Base-by-base conservation (phyloP, 257 asterid species). In the Orobanche coerulescens region DNA sequence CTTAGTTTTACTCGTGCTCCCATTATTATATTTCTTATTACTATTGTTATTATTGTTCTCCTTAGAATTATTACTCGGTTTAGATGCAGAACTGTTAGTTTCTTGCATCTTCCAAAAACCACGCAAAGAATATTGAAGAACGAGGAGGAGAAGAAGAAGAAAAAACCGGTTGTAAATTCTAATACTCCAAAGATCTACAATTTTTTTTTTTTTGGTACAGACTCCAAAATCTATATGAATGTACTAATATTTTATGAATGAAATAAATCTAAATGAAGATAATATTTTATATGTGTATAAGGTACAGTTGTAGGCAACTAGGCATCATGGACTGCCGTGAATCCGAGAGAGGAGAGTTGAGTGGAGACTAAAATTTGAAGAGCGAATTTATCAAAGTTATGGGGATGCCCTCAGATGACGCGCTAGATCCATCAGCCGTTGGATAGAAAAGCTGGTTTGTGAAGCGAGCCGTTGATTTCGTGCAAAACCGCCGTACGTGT, bases 331-430 rank as follows among this genome's bases (percentile, higher is more conserved):
- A n/a, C n/a, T n/a, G n/a, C n/a, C n/a, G n/a, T n/a, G n/a, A n/a
- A n/a, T n/a, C n/a, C n/a, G n/a, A n/a, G n/a, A n/a, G n/a, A n/a
- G n/a, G n/a, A n/a, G n/a, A n/a, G n/a, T 23, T 55, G 49, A 50
- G 69, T 58, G 82, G 78, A 78, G 83, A 80, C 80, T 71, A 57
- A 52, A 64, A n/a, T n/a, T n/a, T n/a, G n/a, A n/a, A n/a, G n/a
- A n/a, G n/a, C n/a, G n/a, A n/a, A n/a, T n/a, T n/a, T n/a, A n/a
- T n/a, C n/a, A n/a, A n/a, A n/a, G n/a, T n/a, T n/a, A 67, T 64
- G 69, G 67, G 75, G 75, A 48, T 58, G 74, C 77, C 74, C 64
- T 70, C 73, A 60, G 59, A 61, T 31, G 66, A 76, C 58, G 66
- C 39, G 28, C 37, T 34, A 11, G 12, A 13, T 6, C 59, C 33